Evolutionary conservation across 1,139 yeast species (phyloP).

Genomic region (Magnusiomyces ingens): DNA sequence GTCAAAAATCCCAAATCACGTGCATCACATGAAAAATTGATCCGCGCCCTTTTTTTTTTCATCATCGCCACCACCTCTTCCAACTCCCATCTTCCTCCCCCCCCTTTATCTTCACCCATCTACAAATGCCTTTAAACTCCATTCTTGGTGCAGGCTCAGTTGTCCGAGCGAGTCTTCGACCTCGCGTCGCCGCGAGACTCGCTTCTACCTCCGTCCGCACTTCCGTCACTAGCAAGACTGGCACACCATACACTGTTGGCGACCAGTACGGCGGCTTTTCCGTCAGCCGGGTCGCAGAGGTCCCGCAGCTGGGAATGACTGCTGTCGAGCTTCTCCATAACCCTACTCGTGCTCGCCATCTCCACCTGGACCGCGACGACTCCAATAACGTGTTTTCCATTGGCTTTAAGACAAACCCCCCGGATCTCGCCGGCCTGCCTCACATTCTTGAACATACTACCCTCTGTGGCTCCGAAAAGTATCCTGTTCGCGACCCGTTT

Average conservation of each 20-base stretch:
- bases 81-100: background rate
- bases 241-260: constrained; percentile 43
- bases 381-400: constrained; percentile 73
- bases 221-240: constrained; percentile 10
- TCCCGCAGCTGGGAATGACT: constrained; percentile 75
- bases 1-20: too few relatives aligned
- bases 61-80: too few relatives aligned
- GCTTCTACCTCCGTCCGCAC: constrained; percentile 3
- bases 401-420: constrained; percentile 91
- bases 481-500: constrained; percentile 94
- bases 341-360: constrained; percentile 68
- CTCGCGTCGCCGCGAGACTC: background rate
- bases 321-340: constrained; percentile 69
- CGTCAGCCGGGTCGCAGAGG: constrained; percentile 53
- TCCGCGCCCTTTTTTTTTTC: too few relatives aligned
- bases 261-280: constrained; percentile 55
- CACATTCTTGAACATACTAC: constrained; percentile 95
- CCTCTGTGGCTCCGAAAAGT: constrained; percentile 82
- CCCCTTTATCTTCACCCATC: background rate
- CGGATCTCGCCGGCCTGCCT: constrained; percentile 89
- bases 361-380: constrained; percentile 80
- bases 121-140: constrained; percentile 7
- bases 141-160: constrained; percentile 8
- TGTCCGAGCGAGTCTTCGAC: background rate
- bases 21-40: too few relatives aligned